Conservation (phyloP, 1,284 basidiomycete species). For the Marasmius oreades region DNA sequence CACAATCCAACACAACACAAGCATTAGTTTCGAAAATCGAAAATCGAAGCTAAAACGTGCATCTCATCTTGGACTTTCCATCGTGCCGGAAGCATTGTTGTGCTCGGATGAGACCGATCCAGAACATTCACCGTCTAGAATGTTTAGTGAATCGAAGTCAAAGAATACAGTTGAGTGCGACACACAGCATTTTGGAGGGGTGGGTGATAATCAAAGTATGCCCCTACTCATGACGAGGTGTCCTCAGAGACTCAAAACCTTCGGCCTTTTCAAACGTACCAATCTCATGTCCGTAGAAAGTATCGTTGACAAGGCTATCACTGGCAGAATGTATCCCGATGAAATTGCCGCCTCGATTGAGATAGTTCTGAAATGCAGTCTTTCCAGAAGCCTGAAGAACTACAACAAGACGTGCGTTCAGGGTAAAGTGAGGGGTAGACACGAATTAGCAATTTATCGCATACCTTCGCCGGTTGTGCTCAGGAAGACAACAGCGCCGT, state of each 20-base stretch:
- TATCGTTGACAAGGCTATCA: slow-evolving; percentile 44
- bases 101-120: slow-evolving; percentile 63
- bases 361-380: slow-evolving; percentile 54
- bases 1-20: neutral
- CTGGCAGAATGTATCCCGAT: slow-evolving; percentile 48
- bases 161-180: neutral
- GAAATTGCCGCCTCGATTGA: slow-evolving; percentile 51
- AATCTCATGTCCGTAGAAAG: slow-evolving; percentile 45
- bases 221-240: slow-evolving; percentile 26
- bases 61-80: slow-evolving; percentile 68
- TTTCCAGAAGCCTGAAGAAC: slow-evolving; percentile 56
- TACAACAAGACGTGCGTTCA: slow-evolving; percentile 17
- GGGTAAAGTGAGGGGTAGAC: neutral
- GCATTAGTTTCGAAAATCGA: neutral
- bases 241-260: neutral
- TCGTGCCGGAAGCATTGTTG: slow-evolving; percentile 53
- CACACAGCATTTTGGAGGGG: slow-evolving; percentile 42
- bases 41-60: slow-evolving; percentile 25
- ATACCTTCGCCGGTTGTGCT: slow-evolving; percentile 66
- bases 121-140: slow-evolving; percentile 61
- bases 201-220: slow-evolving; percentile 62
- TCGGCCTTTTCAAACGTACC: slow-evolving; percentile 36
- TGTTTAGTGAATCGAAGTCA: neutral
- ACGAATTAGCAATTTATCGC: neutral
- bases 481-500: slow-evolving; percentile 71